Conservation (phyloP, 139 green algal species). For the Chlorella sp. region DNA sequence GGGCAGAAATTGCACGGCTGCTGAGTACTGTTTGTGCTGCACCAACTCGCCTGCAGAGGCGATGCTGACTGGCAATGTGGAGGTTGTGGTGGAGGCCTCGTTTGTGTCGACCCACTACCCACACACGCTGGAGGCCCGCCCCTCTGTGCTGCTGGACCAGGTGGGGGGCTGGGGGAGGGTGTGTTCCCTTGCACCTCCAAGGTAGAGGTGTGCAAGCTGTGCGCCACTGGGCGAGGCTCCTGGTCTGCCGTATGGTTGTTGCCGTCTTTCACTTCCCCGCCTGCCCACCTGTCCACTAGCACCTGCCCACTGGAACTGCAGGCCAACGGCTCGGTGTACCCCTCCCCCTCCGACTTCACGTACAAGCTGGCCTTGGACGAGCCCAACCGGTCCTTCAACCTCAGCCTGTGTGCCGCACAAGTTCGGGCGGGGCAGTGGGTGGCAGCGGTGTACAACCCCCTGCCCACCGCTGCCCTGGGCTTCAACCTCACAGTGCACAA, state of each 20-base stretch:
- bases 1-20: not conserved
- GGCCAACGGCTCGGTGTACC: constrained; percentile 21
- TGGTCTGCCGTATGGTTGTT: too few species aligned
- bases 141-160: constrained; percentile 52
- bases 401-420: constrained; percentile 53
- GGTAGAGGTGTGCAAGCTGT: too few species aligned
- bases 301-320: not conserved
- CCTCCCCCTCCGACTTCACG: constrained; percentile 41
- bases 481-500: constrained; percentile 56
- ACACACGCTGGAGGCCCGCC: constrained; percentile 35
- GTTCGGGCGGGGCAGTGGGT: constrained; percentile 32
- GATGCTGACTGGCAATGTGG: constrained; percentile 46
- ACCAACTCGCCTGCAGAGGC: constrained; percentile 8
- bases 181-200: too few species aligned
- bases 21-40: not conserved
- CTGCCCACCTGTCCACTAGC: not conserved
- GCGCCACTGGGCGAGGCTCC: too few species aligned
- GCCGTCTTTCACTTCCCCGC: too few species aligned
- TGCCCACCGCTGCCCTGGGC: constrained; percentile 48
- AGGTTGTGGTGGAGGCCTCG: constrained; percentile 47
- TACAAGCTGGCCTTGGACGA: constrained; percentile 49
- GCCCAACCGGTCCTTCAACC: constrained; percentile 30
- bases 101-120: constrained; percentile 29
- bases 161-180: not conserved
- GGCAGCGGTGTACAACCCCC: constrained; percentile 62